Evolutionary conservation across 2,329 filamentous ascomycete species (phyloP), one percentile per base, ranked within the genome.

Genomic region (Fonsecaea erecta): DNA sequence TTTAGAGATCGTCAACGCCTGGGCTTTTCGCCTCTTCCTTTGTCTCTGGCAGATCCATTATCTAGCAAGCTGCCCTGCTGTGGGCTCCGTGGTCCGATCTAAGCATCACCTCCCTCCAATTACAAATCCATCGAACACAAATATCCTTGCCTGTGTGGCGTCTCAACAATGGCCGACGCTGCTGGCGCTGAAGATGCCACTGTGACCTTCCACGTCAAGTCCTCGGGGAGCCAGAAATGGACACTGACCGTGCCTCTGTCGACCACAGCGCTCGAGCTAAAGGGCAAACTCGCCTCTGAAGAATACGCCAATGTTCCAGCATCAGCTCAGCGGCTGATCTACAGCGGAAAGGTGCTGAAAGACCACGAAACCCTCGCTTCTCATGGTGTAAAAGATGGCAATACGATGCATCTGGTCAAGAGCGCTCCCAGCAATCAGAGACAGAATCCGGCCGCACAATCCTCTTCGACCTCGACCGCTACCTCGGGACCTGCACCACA

Each of bases 381-480:
- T 63, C 96, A 96, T 82, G 98, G 97, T 83, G 93, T 99, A 79
- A 97, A 97, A 84, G 85, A 92, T 70, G 93, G 93, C 69, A 95
- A 98, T 79, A 98, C 94, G 18, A 88, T 99, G 72, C 95, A 99
- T 78, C 86, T 99, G 73, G 95, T 99, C 74, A 97, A 96, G 83
- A 96, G 93, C 76, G 94, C 95, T 52, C 91, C 91, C 66, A 97
- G 93, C 84, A 97, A 96, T 73, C 84, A 84, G 68, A 83, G 84
- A 63, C 84, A 86, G 73, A 84, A 83, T 69, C 83, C 82, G 14
- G 79, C 85, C 21, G 81, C 78, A 66, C 83, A 85, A 72, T 77
- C 79, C 55, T 75, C 76, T 62, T 74, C 80, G 24, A 74, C 79
- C 11, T 57, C 75, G 28, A 80, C 77, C 35, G 68, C 74, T 37